Percentiles rank a stretch among this genome's conserved stretches.
These are phyloP conservation scores for Mortierella claussenii DNA, from an alignment of 192 early-diverging fungal species.

Conservation along the genomic window DNA sequence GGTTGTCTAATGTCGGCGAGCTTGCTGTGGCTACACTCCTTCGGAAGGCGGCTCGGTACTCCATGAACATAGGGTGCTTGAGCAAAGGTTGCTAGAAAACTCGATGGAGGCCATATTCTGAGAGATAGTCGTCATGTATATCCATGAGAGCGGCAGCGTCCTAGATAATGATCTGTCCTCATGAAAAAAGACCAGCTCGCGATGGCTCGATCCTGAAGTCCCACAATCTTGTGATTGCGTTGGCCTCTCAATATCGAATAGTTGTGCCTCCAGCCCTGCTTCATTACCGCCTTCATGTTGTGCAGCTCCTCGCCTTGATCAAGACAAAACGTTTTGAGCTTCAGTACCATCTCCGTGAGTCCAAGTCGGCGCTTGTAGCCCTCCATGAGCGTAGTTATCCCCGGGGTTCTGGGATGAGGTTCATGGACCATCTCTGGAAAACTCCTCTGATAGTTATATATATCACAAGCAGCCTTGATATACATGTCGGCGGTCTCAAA, in stretches of 20 bases:
- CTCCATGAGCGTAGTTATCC: background rate
- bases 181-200: background rate
- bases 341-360: background rate
- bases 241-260: background rate
- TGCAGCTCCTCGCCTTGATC: constrained; percentile 1
- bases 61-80: constrained; percentile 1
- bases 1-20: constrained; percentile 8
- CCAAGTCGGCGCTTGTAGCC: background rate
- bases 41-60: background rate
- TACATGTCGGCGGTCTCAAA: background rate
- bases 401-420: background rate
- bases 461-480: background rate
- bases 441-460: background rate
- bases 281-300: constrained; percentile 1
- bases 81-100: constrained; percentile 13
- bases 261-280: constrained; percentile 4
- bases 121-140: background rate
- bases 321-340: background rate
- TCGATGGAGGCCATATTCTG: constrained; percentile 1
- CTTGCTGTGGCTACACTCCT: constrained; percentile 1
- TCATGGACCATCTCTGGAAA: background rate
- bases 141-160: constrained; percentile 33
- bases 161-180: constrained; percentile 19
- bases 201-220: background rate
- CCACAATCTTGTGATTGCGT: background rate